Evolutionary conservation across 2,329 filamentous ascomycete species (phyloP).

Genomic region (Penicillium sp.): DNA sequence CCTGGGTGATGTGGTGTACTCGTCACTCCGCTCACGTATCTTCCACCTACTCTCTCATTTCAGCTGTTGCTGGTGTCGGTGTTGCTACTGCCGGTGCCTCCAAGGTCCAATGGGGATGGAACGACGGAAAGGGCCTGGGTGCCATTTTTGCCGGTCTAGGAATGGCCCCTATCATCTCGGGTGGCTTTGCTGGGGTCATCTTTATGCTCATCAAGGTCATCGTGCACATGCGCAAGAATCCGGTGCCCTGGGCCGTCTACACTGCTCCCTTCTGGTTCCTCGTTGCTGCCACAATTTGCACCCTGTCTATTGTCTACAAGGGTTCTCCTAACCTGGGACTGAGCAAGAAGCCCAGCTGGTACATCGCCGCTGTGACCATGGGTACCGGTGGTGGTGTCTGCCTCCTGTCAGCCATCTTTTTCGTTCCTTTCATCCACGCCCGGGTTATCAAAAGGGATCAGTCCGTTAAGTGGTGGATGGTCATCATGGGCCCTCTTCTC

Average conservation of each 20-base stretch:
- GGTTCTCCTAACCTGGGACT: slow-evolving; percentile 65
- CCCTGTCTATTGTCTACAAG: slow-evolving; percentile 75
- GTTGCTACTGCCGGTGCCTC: slow-evolving; percentile 60
- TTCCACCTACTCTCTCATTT: slow-evolving; percentile 67
- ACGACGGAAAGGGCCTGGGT: slow-evolving; percentile 60
- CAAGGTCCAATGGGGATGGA: slow-evolving; percentile 65
- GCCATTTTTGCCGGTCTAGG: slow-evolving; percentile 60
- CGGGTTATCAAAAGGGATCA: slow-evolving; percentile 65
- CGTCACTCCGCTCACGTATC: slow-evolving; percentile 67
- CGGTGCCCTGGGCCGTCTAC: slow-evolving; percentile 66
- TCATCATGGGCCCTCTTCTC: slow-evolving; percentile 60
- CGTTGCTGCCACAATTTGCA: slow-evolving; percentile 67
- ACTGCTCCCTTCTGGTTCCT: slow-evolving; percentile 73
- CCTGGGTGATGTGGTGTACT: slow-evolving; percentile 78
- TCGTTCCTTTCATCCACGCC: slow-evolving; percentile 64
- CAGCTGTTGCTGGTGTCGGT: slow-evolving; percentile 63
- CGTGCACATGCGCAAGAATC: slow-evolving; percentile 68
- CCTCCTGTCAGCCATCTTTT: slow-evolving; percentile 61
- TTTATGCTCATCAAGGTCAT: slow-evolving; percentile 67
- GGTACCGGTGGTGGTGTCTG: slow-evolving; percentile 58
- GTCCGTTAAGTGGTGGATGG: slow-evolving; percentile 58
- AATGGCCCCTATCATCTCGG: slow-evolving; percentile 67
- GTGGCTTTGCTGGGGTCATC: slow-evolving; percentile 59
- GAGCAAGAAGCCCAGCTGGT: slow-evolving; percentile 57
- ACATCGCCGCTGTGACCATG: slow-evolving; percentile 61